A percentile compares a stretch with the other conserved stretches of the same genome.
Conservation (phyloP, 1,284 basidiomycete species). For the Ceratobasidium sp. region DNA sequence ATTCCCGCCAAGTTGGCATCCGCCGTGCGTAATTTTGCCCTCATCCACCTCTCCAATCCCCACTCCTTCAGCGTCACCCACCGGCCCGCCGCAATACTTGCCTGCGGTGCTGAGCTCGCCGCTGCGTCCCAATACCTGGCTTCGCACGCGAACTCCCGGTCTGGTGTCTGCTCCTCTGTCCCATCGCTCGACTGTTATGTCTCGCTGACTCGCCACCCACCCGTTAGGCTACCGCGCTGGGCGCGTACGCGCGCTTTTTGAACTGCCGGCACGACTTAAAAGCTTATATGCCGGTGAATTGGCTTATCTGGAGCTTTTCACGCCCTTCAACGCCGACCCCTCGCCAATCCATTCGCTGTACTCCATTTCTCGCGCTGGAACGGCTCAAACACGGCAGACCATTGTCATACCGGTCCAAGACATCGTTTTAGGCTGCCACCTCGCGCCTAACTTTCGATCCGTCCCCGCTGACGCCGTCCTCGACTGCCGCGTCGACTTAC, state of each 20-base stretch:
- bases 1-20: neutral
- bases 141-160: no score
- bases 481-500: neutral
- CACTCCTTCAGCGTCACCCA: no score
- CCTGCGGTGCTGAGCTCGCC: no score
- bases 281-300: no score
- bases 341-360: neutral
- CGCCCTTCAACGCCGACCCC: neutral
- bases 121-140: no score
- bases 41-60: no score
- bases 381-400: neutral
- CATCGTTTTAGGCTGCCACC: neutral
- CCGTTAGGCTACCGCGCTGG: conserved; percentile 1
- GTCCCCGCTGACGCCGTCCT: neutral
- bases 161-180: no score
- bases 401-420: neutral
- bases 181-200: no score
- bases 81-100: no score
- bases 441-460: neutral
- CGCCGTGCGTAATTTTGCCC: no score
- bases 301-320: neutral
- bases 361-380: neutral
- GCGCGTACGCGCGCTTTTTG: neutral
- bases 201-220: no score
- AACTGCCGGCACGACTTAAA: neutral